phyloP scores from a whole-genome alignment of 768 basidiomycete species.

The Rhodotorula diobovata region DNA sequence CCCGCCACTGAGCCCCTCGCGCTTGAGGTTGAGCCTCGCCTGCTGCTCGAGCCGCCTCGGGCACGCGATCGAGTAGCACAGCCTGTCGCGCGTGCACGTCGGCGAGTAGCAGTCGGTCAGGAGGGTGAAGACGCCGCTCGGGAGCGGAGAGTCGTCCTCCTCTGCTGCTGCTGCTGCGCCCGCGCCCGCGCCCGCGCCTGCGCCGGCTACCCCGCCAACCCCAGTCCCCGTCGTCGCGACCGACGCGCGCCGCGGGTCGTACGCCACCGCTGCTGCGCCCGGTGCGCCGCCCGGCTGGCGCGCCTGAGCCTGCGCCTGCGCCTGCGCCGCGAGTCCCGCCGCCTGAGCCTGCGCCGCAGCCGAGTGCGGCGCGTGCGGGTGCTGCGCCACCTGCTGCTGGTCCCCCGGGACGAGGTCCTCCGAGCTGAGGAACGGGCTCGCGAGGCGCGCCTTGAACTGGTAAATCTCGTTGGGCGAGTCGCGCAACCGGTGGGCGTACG shows the following conservation, averaged over 20 bases:
- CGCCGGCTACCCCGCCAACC: slow-evolving; percentile 18
- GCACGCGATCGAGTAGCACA: slow-evolving; percentile 98
- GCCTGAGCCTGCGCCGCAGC: slow-evolving; percentile 23
- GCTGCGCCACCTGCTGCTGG: slow-evolving; percentile 10
- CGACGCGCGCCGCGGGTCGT: slow-evolving; percentile 2
- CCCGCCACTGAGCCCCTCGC: slow-evolving; percentile 83
- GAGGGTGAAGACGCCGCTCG: slow-evolving; percentile 90
- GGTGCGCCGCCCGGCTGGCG: background rate
- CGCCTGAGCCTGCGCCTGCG: background rate
- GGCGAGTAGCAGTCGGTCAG: slow-evolving; percentile 97
- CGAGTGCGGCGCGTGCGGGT: slow-evolving; percentile 20
- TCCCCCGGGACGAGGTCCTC: slow-evolving; percentile 9
- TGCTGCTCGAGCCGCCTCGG: slow-evolving; percentile 81
- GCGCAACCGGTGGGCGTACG: slow-evolving; percentile 90
- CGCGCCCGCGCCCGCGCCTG: slow-evolving; percentile 20
- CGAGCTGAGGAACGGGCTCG: slow-evolving; percentile 69
- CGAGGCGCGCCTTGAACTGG: slow-evolving; percentile 78
- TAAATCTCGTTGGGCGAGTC: slow-evolving; percentile 86
- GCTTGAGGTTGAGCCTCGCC: slow-evolving; percentile 54
- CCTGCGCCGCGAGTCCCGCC: background rate
- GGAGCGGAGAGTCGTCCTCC: slow-evolving; percentile 52
- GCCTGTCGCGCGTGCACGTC: slow-evolving; percentile 83
- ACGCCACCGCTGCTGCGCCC: slow-evolving; percentile 9
- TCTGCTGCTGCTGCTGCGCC: slow-evolving; percentile 38
- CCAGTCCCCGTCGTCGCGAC: slow-evolving; percentile 25